Evolutionary conservation across 169 alveolate species (phyloP).

Genomic region (Amoebophrya sp.): DNA sequence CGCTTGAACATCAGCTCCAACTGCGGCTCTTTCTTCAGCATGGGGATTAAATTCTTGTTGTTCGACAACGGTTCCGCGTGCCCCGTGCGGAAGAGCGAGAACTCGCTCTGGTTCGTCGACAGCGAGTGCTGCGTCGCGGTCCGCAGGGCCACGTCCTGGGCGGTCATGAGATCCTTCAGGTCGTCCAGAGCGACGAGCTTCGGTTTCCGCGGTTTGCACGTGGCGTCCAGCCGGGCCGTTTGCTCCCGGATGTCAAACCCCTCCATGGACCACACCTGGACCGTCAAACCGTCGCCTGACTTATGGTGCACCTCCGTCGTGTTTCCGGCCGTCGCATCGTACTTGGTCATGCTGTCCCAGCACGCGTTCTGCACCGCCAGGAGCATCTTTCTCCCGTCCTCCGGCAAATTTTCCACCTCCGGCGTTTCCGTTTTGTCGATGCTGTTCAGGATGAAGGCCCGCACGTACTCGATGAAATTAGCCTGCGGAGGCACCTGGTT

Average conservation of each 20-base stretch:
- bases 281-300: too few relatives aligned
- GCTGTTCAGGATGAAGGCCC: neutral
- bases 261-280: neutral
- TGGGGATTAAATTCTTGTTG: neutral
- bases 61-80: neutral
- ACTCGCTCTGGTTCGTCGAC: neutral
- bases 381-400: neutral
- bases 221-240: neutral
- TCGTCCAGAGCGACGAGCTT: neutral
- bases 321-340: neutral
- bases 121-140: too few relatives aligned
- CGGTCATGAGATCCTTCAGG: neutral
- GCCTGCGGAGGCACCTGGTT: neutral
- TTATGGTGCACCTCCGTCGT: too few relatives aligned
- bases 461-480: slow-evolving; percentile 9
- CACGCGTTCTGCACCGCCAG: neutral
- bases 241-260: neutral
- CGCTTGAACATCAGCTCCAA: neutral
- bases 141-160: too few relatives aligned
- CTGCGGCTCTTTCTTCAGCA: neutral
- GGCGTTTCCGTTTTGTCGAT: neutral
- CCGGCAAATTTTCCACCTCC: neutral
- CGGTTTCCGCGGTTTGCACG: neutral
- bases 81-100: neutral
- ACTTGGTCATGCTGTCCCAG: neutral